Percentiles rank a stretch among this genome's conserved stretches.
phyloP scores from a whole-genome alignment of 164 flowering plant species.

The Paratinospora sagittata region DNA sequence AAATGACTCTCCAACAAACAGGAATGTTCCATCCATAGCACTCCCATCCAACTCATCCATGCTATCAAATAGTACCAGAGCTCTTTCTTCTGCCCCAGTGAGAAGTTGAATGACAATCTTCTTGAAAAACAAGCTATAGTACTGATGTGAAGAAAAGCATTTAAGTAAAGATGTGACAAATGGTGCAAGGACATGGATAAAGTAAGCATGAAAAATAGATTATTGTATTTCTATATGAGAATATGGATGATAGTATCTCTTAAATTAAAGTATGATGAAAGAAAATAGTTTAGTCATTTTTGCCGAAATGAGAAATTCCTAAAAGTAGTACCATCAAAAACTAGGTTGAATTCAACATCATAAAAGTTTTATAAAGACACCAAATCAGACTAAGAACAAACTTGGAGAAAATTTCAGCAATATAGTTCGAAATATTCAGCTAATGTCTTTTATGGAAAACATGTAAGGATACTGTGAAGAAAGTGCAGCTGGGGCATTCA shows the following conservation, averaged over 20 bases:
- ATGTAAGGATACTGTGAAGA: conserved; percentile 84
- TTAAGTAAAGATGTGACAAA: neutral
- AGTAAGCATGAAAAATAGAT: neutral
- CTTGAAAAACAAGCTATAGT: conserved; percentile 65
- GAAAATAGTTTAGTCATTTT: neutral
- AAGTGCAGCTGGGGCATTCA: conserved; percentile 50
- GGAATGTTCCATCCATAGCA: conserved; percentile 33
- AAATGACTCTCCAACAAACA: conserved; percentile 73
- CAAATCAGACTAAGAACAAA: neutral
- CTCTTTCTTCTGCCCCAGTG: conserved; percentile 44
- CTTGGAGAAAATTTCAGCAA: neutral
- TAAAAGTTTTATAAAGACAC: neutral
- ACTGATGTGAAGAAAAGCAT: conserved; percentile 39
- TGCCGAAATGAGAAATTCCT: neutral
- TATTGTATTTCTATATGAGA: neutral
- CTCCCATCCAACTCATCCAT: conserved; percentile 6
- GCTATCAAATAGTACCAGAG: conserved; percentile 16
- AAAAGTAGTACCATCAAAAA: neutral
- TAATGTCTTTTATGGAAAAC: neutral
- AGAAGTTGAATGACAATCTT: conserved; percentile 60
- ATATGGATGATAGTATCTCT: neutral
- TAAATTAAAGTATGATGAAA: neutral
- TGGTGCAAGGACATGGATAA: neutral
- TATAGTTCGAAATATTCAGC: neutral
- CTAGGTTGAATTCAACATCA: neutral